Base-by-base conservation (phyloP, 768 basidiomycete species). In the Arthromyces matolae region DNA sequence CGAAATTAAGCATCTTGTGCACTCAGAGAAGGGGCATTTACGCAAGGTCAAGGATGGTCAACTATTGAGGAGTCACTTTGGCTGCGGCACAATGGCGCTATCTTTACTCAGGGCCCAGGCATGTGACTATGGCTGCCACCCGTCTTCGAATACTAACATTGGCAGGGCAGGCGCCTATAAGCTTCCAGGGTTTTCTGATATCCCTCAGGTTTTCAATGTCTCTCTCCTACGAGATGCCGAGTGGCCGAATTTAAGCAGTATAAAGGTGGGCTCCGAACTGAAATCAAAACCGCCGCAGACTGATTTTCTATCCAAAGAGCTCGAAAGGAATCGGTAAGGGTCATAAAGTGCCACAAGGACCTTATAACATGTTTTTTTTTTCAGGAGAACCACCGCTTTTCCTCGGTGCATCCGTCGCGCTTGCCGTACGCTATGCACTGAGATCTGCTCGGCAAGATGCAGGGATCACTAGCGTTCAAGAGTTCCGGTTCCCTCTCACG, bases 201-300 rank as follows among this genome's bases (percentile, higher is more conserved):
- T 54, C 14, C 53, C 53, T 23, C 53, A 54, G 36, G 38, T 51
- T 12, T 51, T 54, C 38, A 54, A 54, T 33, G 53, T 54, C 2
- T 54, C 53, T 33, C 46, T 54, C 35, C 53, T 54, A 8, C 50
- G 53, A 22, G 53, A 54, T 38, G 53, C 53, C 8, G 53, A 54
- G 37, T 54, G 53, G 53, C 50, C 49, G 12, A 54, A 54, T 35
- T 20, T 54, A n/a, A 29, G 24, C 13, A 51, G 47, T 5, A 54
- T 54, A 31, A 54, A 54, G 49, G 53, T 54, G n/a, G n/a, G n/a
- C n/a, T n/a, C n/a, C n/a, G n/a, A n/a, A n/a, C n/a, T n/a, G n/a
- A n/a, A n/a, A n/a, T n/a, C n/a, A n/a, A n/a, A n/a, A n/a, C n/a
- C n/a, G n/a, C n/a, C n/a, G n/a, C 37, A 42, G 18, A 51, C 24